Evolutionary conservation across 164 flowering plant genomes (phyloP).

Genomic region (Berberis vulgaris): DNA sequence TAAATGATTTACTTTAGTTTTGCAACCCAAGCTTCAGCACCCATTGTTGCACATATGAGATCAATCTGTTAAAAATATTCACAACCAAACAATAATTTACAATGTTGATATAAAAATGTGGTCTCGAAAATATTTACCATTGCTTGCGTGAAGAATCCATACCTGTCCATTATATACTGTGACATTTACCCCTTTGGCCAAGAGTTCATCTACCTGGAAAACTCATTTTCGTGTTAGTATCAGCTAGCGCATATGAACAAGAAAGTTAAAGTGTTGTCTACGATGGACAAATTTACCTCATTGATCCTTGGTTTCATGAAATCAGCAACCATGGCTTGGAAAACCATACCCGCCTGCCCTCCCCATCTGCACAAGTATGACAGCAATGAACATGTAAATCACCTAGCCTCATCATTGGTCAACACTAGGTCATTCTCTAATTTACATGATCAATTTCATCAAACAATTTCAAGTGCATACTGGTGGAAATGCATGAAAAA

Average conservation of each 20-base stretch:
- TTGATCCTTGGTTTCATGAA: slow-evolving; percentile 15
- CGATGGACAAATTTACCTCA: slow-evolving; percentile 3
- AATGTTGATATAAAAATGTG: not conserved
- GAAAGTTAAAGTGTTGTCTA: not conserved
- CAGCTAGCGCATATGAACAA: not conserved
- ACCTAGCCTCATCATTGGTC: too few species aligned
- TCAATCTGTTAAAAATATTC: slow-evolving; percentile 13
- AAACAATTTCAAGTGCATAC: not conserved
- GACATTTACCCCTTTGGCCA: slow-evolving; percentile 12
- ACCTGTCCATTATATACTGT: slow-evolving; percentile 18
- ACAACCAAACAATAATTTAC: not conserved
- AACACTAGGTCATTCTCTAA: too few species aligned
- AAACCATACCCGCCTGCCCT: slow-evolving; percentile 3
- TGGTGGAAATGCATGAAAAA: too few species aligned
- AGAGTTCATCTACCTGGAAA: slow-evolving; percentile 11
- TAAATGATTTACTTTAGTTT: slow-evolving; percentile 19
- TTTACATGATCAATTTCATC: too few species aligned
- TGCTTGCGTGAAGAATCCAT: not conserved
- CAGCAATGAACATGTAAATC: not conserved
- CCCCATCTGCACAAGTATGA: slow-evolving; percentile 9
- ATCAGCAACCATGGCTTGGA: slow-evolving; percentile 4
- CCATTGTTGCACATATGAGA: slow-evolving; percentile 24
- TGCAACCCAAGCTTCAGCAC: slow-evolving; percentile 24
- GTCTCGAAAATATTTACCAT: not conserved
- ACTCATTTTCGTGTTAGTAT: not conserved